Evolutionary conservation across 2,329 filamentous ascomycete species (phyloP), one percentile per base, ranked within the genome.

Genomic region (Trichoderma brevicompactum): DNA sequence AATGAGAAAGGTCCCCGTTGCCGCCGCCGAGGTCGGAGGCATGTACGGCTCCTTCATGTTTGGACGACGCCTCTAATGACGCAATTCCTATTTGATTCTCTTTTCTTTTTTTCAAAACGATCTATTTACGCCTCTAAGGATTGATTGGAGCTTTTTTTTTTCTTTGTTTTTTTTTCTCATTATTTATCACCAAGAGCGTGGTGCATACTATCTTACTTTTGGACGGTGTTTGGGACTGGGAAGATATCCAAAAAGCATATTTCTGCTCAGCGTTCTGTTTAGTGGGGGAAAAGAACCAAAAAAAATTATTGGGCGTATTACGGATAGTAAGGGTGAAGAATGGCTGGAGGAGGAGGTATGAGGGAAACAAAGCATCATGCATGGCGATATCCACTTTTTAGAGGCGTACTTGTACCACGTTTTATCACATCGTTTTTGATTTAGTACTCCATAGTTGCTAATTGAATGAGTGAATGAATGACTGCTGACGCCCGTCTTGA

Each of bases 1-100:
- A 43, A 93, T 93, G 87, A 85, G 90, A 68, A 95, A 98, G 80
- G 85, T 98, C 48, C 96, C 94, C n/a, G 89, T 98, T 70, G 92
- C 91, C 32, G 87, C 88, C 73, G 92, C 94, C 61, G 94, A 98
- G 76, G 91, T 98, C 32, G 95, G 97, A 72, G 92, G 92, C 68
- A 96, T 96, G 74, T 97, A 98, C 74, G 95, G 95, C 23, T 85
- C 81, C 28, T 87, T 85, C 72, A 88, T 88, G 85, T 88, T 87
- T 77, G 84, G 84, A 72, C 79, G 84, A 70, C 83, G 84, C 73
- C 75, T 87, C 65, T 87, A 80, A 44, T 38, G 32, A 40, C 34
- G 7, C 19, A 17, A 44, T 13, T 12, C 13, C 17, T n/a, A 15
- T 8, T 17, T 34, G 9, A 9, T 15, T 5, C 7, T 12, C 17